phyloP scores from a whole-genome alignment of 495 filamentous ascomycete species.

The Tuber borchii region DNA sequence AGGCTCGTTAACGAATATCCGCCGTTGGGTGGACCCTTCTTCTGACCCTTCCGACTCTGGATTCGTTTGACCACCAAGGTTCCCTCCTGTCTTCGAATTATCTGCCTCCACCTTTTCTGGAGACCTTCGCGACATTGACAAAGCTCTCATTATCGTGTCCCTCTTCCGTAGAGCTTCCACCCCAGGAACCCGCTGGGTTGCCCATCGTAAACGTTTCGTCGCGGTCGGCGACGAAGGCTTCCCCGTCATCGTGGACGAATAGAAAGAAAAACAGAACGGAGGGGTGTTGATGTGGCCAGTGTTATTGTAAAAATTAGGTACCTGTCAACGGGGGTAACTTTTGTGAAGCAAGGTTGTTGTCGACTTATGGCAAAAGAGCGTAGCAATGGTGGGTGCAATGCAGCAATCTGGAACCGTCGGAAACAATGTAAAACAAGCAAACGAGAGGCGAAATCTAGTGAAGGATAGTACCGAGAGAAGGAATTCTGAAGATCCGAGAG shows the following conservation, averaged over 20 bases:
- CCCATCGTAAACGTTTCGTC: slow-evolving; percentile 69
- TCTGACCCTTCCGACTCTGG: slow-evolving; percentile 43
- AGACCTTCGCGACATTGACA: slow-evolving; percentile 31
- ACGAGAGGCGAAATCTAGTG: slow-evolving; percentile 27
- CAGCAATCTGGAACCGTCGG: slow-evolving; percentile 24
- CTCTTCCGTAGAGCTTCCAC: slow-evolving; percentile 71
- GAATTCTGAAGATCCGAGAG: slow-evolving; percentile 12
- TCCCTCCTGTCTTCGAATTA: slow-evolving; percentile 40
- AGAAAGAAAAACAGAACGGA: slow-evolving; percentile 31
- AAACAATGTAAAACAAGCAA: slow-evolving; percentile 22
- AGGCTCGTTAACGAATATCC: slow-evolving; percentile 79
- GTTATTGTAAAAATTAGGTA: slow-evolving; percentile 9
- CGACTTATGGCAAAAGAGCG: slow-evolving; percentile 15
- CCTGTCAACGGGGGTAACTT: slow-evolving; percentile 7
- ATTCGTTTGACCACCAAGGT: slow-evolving; percentile 22
- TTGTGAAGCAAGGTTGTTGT: slow-evolving; percentile 6
- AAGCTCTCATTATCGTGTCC: slow-evolving; percentile 60
- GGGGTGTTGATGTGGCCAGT: slow-evolving; percentile 26
- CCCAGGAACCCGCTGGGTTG: slow-evolving; percentile 72
- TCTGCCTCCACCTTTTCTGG: slow-evolving; percentile 40
- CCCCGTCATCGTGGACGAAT: slow-evolving; percentile 33
- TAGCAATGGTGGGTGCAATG: background rate
- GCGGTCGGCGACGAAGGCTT: slow-evolving; percentile 28
- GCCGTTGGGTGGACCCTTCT: slow-evolving; percentile 46
- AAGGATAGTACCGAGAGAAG: slow-evolving; percentile 25